Evolutionary conservation across 2,329 filamentous ascomycete genomes (phyloP).

Genomic region (Raffaelea ambrosiae): DNA sequence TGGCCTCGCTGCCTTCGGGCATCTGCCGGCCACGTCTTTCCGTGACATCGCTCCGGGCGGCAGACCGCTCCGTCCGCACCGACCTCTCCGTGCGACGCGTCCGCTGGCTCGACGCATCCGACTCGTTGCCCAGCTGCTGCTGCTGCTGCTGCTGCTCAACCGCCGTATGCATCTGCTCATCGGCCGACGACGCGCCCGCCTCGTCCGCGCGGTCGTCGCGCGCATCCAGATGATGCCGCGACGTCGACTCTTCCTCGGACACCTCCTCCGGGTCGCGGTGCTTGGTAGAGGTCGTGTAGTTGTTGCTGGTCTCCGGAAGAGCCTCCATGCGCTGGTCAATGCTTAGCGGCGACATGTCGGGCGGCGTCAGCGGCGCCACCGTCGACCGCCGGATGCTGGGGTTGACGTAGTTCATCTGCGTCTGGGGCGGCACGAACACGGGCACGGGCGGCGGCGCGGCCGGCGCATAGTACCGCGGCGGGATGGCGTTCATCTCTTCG

Average conservation of each 20-base stretch:
- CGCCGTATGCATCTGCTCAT: too few species aligned
- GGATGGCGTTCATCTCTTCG: slow-evolving; percentile 49
- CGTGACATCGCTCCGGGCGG: too few species aligned
- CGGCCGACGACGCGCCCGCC: neutral
- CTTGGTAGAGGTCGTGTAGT: neutral
- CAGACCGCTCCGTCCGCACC: too few species aligned
- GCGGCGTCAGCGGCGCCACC: slow-evolving; percentile 34
- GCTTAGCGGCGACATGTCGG: slow-evolving; percentile 36
- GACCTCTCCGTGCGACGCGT: too few species aligned
- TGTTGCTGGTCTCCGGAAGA: slow-evolving; percentile 10
- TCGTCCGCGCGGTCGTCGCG: neutral
- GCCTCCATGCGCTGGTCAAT: slow-evolving; percentile 48
- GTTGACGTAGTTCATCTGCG: slow-evolving; percentile 11
- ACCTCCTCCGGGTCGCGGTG: neutral
- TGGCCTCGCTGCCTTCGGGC: too few species aligned
- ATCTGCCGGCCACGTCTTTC: too few species aligned
- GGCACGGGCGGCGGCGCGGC: slow-evolving; percentile 49
- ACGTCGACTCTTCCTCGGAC: neutral
- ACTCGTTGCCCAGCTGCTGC: slow-evolving; percentile 5
- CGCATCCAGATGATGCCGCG: neutral
- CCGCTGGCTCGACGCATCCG: slow-evolving; percentile 4
- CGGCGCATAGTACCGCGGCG: slow-evolving; percentile 50
- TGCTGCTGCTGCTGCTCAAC: slow-evolving; percentile 8
- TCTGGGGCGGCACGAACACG: slow-evolving; percentile 14
- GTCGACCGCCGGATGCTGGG: slow-evolving; percentile 16